Base-by-base conservation (phyloP, 805 yeast species). In the Pichia rugopelliculosa region DNA sequence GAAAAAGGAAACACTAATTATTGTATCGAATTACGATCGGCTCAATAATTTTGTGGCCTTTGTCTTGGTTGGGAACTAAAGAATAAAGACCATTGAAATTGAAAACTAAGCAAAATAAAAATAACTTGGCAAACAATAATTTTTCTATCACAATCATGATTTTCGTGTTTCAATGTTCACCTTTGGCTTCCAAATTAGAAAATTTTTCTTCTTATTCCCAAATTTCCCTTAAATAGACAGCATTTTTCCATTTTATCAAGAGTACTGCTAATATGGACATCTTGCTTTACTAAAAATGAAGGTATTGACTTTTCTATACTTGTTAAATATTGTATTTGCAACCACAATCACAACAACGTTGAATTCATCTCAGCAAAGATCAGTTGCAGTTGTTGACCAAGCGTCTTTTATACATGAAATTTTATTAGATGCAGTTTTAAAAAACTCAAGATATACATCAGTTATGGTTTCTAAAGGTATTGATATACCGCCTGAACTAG, bases 341-440 rank as follows among this genome's bases (percentile, higher is more conserved):
- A 25, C 39, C 12, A 37, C 51, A 3, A 37, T 49, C 12, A 55
- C 62, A 12, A 59, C 64, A 4, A 57, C 59, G 3, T 50, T 59
- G 4, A 53, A 58, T 20, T 33, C 58, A 7, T 48, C 47, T 6
- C 56, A 58, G 37, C 67, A 67, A 47, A 51, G 58, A 12, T 41
- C 51, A 2, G 48, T 57, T 13, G 75, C 74, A 3, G 60, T 69
- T 4, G 49, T 52, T 17, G 56, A 59, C 9, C 70, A 69, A 50
- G 45, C 59, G 22, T 45, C 59, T 0, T 60, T 69, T 39, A 55
- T 70, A 33, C 50, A 60, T 6, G 62, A 52, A 2, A 66, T 70
- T 37, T 36, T 71, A 15, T 30, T 55, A 12, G 70, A 71, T 51
- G 62, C 68, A 43, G 55, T 56, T 6, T 30, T 48, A n/a, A 56